These are phyloP conservation scores for Bryum argenteum DNA, from an alignment of 225 moss, liverwort and hornwort species.

Conservation along the genomic window DNA sequence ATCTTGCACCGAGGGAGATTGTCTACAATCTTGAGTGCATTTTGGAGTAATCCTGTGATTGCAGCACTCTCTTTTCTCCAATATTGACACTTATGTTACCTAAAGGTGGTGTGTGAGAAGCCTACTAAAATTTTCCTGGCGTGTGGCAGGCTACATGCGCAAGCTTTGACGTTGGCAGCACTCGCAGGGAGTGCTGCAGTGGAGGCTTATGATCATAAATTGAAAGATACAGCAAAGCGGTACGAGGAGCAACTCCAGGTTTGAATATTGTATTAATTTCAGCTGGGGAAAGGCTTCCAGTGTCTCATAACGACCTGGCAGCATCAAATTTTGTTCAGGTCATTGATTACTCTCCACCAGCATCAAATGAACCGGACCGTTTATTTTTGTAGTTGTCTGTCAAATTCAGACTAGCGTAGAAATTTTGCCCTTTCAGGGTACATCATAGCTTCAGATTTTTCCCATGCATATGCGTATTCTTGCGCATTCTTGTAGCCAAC, in stretches of 20 bases:
- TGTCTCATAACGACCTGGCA: background rate
- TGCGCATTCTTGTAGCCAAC: background rate
- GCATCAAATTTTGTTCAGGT: background rate
- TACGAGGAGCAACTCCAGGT: conserved; percentile 68
- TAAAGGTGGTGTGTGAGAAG: too few relatives aligned
- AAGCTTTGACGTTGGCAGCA: conserved; percentile 77
- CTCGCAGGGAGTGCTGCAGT: conserved; percentile 66
- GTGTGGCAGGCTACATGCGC: conserved; percentile 64
- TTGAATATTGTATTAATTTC: conserved; percentile 12
- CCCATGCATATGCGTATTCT: background rate
- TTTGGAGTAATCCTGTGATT: background rate
- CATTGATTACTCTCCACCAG: background rate
- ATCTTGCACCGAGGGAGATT: background rate
- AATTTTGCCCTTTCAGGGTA: conserved; percentile 1
- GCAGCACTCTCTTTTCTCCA: background rate
- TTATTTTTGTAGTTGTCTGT: background rate
- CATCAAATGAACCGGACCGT: background rate
- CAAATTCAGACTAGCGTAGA: background rate
- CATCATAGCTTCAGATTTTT: background rate
- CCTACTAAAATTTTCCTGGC: background rate
- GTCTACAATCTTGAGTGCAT: background rate
- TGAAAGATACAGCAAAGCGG: conserved; percentile 72
- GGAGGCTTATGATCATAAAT: conserved; percentile 71
- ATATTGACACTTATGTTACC: background rate
- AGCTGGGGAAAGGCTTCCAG: conserved; percentile 14